Base-by-base conservation (phyloP, 2,329 filamentous ascomycete genomes). In the Penicillium sp. region DNA sequence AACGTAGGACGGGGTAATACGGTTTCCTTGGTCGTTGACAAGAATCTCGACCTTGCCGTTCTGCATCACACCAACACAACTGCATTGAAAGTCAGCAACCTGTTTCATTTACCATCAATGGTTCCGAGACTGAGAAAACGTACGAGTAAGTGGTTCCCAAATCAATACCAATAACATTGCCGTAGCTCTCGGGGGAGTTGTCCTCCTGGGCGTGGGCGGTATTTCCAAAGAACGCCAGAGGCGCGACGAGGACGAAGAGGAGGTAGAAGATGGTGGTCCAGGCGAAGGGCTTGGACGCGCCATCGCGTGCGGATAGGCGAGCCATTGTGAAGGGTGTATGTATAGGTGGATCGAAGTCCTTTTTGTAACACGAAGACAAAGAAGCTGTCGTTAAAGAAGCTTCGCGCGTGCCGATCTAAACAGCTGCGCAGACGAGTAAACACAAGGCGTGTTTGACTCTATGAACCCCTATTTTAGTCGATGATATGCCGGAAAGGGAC, bases 21-120 rank as follows among this genome's bases (percentile, higher is more conserved):
- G 89, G 86, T 96, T 91, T 83, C 91, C 91, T 83, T 96, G 91
- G 79, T 96, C 91, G 82, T 96, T 96, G 79, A 90, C 90, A 68
- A 96, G 84, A 80, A 96, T 96, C 73, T 96, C 91, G 67, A 96
- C 91, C 79, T 93, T 94, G 76, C 91, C 91, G 75, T 91, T 89
- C 75, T 92, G 88, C 91, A 96, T 96, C 75, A 96, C 90, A 88
- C 90, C 91, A 69, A 96, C 91, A 79, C 91, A 96, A 70, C 85
- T 88, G 80, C 11, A 87, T 87, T 42, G n/a, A 30, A 43, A 47
- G 56, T 66, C 56, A 68, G 64, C 59, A 44, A 43, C 14, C n/a
- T 50, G 30, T 38, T 22, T 5, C 28, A 9, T 10, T 2, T 3
- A 26, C 5, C 1, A 12, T 7, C 3, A 33, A 19, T 1, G 3